Evolutionary conservation across 202 grass and related monocot species (phyloP), one percentile per base, ranked within the genome.

Genomic region (Setaria italica): DNA sequence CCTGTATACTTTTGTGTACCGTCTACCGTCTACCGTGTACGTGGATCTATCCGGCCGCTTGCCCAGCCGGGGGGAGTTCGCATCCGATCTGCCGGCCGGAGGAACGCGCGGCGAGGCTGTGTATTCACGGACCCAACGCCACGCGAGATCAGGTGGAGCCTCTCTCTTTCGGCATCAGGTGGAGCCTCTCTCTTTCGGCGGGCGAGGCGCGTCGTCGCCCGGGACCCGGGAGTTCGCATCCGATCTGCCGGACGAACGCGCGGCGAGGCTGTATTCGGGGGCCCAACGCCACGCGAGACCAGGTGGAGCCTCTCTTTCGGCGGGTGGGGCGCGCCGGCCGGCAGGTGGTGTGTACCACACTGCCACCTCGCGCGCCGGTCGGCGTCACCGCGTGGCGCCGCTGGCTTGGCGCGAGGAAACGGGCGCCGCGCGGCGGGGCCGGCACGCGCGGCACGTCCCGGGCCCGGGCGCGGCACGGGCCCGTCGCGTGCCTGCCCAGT

Each of bases 381-480:
- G 34, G 34, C 64, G 64, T 39, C 64, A 19, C 8, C 70, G 1
- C 51, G 34, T 29, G 74, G 51, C 33, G 45, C 8, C n/a, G 21
- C 25, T n/a, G 62, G 49, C 10, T 33, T 15, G 64, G 19, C 49
- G 79, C 63, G 65, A 19, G 65, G 49, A 55, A 19, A 57, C 34
- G 78, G 63, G 78, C 4, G 47, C 17, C 15, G 37, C 1, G 79
- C 4, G 10, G 43, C 60, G 60, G 77, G 9, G 21, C 59, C 39
- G 80, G 48, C 63, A 69, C 63, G 62, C 46, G 46, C 67, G 21
- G 47, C 64, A 20, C 66, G 65, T 8, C 15, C 9, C 7, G 6
- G 32, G 47, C 9, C 0, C 10, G 35, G 7, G 42, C 54, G 6
- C 50, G 54, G 77, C 85, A 81, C 74, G 87, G 66, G 80, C 46